Evolutionary conservation across 2,329 filamentous ascomycete species (phyloP).

Genomic region (Fusarium sp.): DNA sequence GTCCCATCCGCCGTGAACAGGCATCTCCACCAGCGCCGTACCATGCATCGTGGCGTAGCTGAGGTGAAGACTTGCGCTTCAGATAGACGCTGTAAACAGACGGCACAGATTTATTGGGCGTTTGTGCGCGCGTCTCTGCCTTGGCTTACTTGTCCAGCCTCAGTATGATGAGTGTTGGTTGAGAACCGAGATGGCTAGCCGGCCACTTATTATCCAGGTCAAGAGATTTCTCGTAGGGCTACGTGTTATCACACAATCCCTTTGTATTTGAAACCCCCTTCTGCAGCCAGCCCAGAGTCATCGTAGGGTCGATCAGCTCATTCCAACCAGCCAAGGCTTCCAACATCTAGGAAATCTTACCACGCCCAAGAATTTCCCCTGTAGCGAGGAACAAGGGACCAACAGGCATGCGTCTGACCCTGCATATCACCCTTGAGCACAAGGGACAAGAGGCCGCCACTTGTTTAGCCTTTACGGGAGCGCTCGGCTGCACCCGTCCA

Average conservation of each 20-base stretch:
- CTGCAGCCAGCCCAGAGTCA: background rate
- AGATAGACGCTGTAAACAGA: background rate
- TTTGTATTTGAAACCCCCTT: background rate
- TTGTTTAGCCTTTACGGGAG: background rate
- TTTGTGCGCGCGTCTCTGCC: background rate
- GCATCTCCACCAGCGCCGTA: background rate
- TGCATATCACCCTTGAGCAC: background rate
- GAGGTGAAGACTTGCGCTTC: background rate
- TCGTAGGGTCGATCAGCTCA: background rate
- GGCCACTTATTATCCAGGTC: background rate
- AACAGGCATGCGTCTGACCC: background rate
- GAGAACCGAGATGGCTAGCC: background rate
- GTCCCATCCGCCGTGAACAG: background rate
- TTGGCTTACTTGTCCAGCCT: background rate
- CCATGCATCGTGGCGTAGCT: background rate
- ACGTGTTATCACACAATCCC: background rate
- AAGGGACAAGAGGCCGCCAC: conserved; percentile 6
- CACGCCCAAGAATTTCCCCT: background rate
- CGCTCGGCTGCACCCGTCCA: background rate
- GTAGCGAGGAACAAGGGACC: background rate
- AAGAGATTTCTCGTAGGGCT: too few relatives aligned
- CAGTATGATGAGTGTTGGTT: background rate
- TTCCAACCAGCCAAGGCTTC: background rate
- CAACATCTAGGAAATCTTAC: background rate
- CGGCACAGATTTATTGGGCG: too few relatives aligned